phyloP scores from a whole-genome alignment of 208 protist genomes.

The Trypanosoma melophagium region DNA sequence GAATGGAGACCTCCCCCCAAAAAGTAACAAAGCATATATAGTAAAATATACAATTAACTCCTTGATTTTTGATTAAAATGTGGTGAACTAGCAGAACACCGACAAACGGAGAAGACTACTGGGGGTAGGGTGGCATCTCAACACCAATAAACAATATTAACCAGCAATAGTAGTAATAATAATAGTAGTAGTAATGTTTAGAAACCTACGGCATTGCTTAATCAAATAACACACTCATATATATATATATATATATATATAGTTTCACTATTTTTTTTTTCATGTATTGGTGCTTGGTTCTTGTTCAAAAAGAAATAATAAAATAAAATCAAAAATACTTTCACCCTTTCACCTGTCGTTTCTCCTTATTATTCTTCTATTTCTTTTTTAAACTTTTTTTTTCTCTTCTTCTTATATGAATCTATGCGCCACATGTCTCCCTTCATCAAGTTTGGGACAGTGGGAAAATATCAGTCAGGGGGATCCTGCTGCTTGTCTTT shows the following conservation, averaged over 20 bases:
- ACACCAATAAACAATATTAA: not conserved
- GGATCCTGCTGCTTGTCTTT: no score
- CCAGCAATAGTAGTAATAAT: not conserved
- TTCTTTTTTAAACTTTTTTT: conserved; percentile 18
- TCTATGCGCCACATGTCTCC: no score
- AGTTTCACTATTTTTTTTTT: not conserved
- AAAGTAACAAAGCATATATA: not conserved
- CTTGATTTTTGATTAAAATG: no score
- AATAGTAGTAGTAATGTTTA: no score
- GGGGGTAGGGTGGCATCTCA: not conserved
- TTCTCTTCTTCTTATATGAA: no score
- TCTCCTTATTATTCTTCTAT: not conserved
- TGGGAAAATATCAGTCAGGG: no score
- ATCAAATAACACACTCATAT: no score
- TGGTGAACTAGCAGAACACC: not conserved
- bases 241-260: not conserved
- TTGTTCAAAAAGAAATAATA: not conserved
- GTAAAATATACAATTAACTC: no score
- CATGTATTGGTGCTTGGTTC: no score
- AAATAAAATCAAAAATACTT: not conserved
- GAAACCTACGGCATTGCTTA: no score
- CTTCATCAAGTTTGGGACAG: no score
- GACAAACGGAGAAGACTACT: not conserved
- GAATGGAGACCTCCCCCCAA: not conserved
- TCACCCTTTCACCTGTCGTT: not conserved